Base-by-base conservation (phyloP, 164 flowering plant species). In the Dillenia turbinata region DNA sequence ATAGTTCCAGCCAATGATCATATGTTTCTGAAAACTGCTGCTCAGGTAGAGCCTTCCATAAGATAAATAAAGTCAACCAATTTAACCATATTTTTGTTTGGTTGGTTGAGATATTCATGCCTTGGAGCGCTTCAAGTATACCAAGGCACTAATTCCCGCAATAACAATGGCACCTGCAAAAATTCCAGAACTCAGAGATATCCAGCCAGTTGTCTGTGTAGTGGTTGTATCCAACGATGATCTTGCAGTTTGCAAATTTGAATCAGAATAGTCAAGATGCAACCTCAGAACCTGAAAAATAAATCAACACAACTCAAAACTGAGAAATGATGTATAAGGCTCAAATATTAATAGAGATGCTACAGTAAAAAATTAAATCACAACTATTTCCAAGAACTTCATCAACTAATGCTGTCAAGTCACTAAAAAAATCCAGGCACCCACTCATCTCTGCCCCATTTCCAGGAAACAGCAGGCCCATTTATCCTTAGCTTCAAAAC, bases 101-200 rank as follows among this genome's bases (percentile, higher is more conserved):
- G 40, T 33, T 6, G 6, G 40, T 33, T 33, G 40, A 33, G 40
- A 33, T 4, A 33, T 4, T 79, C 67, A 78, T 40, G 50, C 45
- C 12, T 81, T 74, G 12, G 84, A 44, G 55, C 97, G 96, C 73
- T 80, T 90, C 65, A 85, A 70, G 79, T 90, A 90, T n/a, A 77
- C 80, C 74, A 93, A 15, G 16, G 83, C 68, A 16, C 90, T 81
- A 8, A 90, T 73, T 52, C 86, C 73, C 46, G 88, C 69, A 13
- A 92, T 10, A 49, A 65, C 77, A 45, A 77, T 81, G 50, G 87
- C 87, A 52, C 90, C 83, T 15, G 85, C 85, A 61, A 88, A 65
- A 68, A 90, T 24, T 60, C 86, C 83, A 10, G 80, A 53, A 14
- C 56, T 73, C 50, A 79, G 46, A 44, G 79, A 66, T 5, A 15